phyloP scores from a whole-genome alignment of 352 stramenopile species.

The Blastocystis sp. region DNA sequence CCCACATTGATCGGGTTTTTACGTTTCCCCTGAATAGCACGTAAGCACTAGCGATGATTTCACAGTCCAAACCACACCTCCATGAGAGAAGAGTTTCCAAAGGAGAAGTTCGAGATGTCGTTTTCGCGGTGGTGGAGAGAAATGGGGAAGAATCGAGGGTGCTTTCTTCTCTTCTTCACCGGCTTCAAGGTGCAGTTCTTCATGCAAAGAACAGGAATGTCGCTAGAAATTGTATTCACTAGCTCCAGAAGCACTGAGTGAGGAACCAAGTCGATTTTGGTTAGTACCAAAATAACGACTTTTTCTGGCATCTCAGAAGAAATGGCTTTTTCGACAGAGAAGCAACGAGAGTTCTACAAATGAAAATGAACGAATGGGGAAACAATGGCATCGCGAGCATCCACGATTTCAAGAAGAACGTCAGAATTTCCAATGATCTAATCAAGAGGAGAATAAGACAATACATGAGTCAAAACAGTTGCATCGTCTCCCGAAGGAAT shows the following conservation, averaged over 20 bases:
- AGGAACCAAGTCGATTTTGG: constrained; percentile 40
- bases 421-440: constrained; percentile 43
- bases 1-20: not conserved
- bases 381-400: constrained; percentile 33
- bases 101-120: not conserved
- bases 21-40: not conserved
- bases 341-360: constrained; percentile 40
- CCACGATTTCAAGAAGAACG: constrained; percentile 45
- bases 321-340: constrained; percentile 48
- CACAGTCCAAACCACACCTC: not conserved
- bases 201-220: not conserved
- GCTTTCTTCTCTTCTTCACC: not conserved
- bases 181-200: not conserved
- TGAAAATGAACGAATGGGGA: not conserved
- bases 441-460: not conserved
- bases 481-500: not conserved
- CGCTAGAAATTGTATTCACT: not conserved
- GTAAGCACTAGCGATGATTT: not conserved
- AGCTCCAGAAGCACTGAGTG: not conserved
- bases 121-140: not conserved
- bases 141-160: not conserved
- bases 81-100: not conserved
- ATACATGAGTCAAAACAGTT: constrained; percentile 3
- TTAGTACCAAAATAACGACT: constrained; percentile 10
- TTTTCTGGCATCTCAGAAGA: not conserved